Conservation (phyloP, 768 basidiomycete species). For the Mycena venus region DNA sequence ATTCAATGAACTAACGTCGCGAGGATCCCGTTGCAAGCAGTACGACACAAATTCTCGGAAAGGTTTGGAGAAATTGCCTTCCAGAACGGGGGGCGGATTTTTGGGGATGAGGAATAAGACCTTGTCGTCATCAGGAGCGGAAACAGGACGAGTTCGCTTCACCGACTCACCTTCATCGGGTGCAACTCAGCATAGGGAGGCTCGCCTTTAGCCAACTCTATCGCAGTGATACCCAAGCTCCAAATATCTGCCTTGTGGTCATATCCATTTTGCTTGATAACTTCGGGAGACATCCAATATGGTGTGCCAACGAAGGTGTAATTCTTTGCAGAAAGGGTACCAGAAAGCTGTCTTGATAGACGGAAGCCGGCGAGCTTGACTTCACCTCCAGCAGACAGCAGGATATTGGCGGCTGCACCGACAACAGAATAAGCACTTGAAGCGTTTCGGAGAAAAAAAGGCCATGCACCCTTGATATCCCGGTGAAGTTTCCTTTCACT, state of each 20-base stretch:
- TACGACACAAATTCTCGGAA: conserved; percentile 95
- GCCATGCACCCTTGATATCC: conserved; percentile 94
- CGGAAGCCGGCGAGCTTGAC: conserved; percentile 99
- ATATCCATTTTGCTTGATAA: conserved; percentile 99
- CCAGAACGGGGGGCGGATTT: conserved; percentile 93
- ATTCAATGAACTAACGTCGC: conserved; percentile 70
- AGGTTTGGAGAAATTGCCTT: conserved; percentile 90
- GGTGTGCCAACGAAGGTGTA: conserved; percentile 98
- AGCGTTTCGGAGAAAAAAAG: not conserved
- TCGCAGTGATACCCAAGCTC: conserved; percentile 97
- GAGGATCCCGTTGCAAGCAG: conserved; percentile 95
- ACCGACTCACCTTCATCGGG: conserved; percentile 91
- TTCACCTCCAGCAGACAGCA: conserved; percentile 91
- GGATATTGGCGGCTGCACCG: conserved; percentile 88
- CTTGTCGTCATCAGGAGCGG: conserved; percentile 54
- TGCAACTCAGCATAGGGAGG: conserved; percentile 98
- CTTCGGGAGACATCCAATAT: conserved; percentile 99
- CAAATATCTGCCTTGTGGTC: conserved; percentile 99
- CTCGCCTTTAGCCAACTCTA: conserved; percentile 97
- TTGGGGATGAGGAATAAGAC: conserved; percentile 98
- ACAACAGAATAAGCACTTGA: conserved; percentile 8
- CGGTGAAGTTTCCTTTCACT: conserved; percentile 96
- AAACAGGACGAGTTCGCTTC: not conserved
- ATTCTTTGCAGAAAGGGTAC: conserved; percentile 93
- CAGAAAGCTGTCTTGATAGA: conserved; percentile 96